Percentiles rank a stretch among this genome's conserved stretches.
Evolutionary conservation across 345 rosid species (phyloP).

Genomic region (Alliaria petiolata): DNA sequence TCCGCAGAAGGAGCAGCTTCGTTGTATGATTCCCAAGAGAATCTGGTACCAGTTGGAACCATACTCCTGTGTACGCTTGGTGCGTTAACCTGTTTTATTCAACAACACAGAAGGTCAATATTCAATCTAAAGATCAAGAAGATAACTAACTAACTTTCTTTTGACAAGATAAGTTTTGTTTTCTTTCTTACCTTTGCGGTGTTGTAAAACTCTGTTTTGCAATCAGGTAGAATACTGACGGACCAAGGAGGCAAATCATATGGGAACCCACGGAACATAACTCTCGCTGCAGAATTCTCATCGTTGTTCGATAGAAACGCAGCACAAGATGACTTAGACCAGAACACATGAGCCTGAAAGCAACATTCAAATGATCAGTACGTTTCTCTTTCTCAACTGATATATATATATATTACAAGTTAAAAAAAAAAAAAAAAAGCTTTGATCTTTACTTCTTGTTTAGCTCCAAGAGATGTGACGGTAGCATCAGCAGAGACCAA

Average conservation of each 20-base stretch:
- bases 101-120: not conserved
- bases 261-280: slow-evolving; percentile 50
- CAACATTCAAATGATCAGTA: not conserved
- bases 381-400: not conserved
- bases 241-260: slow-evolving; percentile 91
- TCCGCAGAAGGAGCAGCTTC: slow-evolving; percentile 37
- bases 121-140: not conserved
- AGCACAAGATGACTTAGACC: slow-evolving; percentile 57
- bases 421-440: not conserved
- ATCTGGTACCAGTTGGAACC: slow-evolving; percentile 39
- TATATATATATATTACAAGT: too few relatives aligned
- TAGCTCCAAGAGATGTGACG: slow-evolving; percentile 57
- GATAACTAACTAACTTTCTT: not conserved
- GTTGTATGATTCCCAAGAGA: slow-evolving; percentile 51
- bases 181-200: slow-evolving; percentile 62
- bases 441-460: slow-evolving; percentile 57
- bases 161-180: not conserved
- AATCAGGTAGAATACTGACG: slow-evolving; percentile 84
- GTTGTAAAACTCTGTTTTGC: slow-evolving; percentile 75
- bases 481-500: slow-evolving; percentile 60
- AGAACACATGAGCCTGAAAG: slow-evolving; percentile 69
- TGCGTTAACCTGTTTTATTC: slow-evolving; percentile 37
- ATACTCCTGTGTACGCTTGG: slow-evolving; percentile 37
- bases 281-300: slow-evolving; percentile 41
- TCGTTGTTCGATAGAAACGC: slow-evolving; percentile 88